Evolutionary conservation across 805 yeast genomes (phyloP), one percentile per base, ranked within the genome.

Genomic region (Lipomyces spencermartinsiae): DNA sequence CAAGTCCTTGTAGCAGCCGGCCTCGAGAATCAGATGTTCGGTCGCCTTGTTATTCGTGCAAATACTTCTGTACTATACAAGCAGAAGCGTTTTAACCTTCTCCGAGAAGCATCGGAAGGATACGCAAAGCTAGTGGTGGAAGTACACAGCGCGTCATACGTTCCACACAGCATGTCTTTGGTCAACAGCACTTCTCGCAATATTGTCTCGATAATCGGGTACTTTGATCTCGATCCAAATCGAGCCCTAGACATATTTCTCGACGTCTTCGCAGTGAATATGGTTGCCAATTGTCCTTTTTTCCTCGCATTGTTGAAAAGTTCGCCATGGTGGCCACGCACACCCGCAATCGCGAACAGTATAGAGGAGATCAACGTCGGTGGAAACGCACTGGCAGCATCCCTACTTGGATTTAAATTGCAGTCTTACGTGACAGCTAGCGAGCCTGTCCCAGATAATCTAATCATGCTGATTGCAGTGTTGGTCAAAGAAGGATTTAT

Each of bases 21-120:
- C 25, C 59, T 59, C 57, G 57, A 34, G 16, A 61, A 69, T 43
- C 64, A 67, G 6, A 34, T 63, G 29, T 77, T 84, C 53, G 82
- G 78, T 12, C 81, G 73, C 79, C 81, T 72, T 73, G 79, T 60
- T 66, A 76, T 61, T 73, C 79, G 75, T 68, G 85, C 77, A 80
- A 85, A 74, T 79, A 82, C 76, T 74, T 79, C 73, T 80, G 81
- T 76, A 80, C 87, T 63, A 81, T 81, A 71, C 77, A 76, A 74
- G 51, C 83, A 86, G 68, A 83, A 83, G 74, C 86, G 88, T 71
- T 92, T 81, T 79, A 89, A 90, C 66, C 79, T 92, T 19, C 73
- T 91, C 7, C 85, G 87, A 61, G 97, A 93, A 76, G 90, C 90
- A 69, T 80, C 87, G 31, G 92, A 89, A 74, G 98, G 97, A 0